A percentile compares a stretch with the other conserved stretches of the same genome.
Evolutionary conservation across 768 basidiomycete genomes (phyloP).

Genomic region (Pisolithus marmoratus): DNA sequence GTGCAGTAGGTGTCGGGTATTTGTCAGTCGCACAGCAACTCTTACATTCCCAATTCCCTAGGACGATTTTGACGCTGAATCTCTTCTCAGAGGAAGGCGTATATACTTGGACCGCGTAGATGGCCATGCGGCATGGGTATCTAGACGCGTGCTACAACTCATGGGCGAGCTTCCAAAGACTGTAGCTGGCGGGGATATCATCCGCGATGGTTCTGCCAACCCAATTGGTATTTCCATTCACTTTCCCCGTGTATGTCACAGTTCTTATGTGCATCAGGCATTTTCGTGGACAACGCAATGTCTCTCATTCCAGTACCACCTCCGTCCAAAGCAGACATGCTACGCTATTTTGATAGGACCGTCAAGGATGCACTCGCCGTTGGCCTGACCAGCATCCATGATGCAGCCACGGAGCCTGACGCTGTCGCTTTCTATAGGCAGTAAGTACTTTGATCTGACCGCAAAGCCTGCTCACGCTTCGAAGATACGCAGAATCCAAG

Average conservation of each 20-base stretch:
- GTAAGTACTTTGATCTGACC: slow-evolving; percentile 32
- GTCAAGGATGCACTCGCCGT: slow-evolving; percentile 64
- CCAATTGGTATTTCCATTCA: slow-evolving; percentile 53
- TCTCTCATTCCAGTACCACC: slow-evolving; percentile 33
- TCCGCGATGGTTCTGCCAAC: slow-evolving; percentile 52
- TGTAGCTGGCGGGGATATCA: slow-evolving; percentile 71
- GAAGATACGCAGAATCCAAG: slow-evolving; percentile 62
- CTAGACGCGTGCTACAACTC: slow-evolving; percentile 59
- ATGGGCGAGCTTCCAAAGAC: slow-evolving; percentile 55
- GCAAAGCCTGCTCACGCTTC: slow-evolving; percentile 1
- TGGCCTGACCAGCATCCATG: slow-evolving; percentile 85
- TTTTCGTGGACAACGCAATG: slow-evolving; percentile 90
- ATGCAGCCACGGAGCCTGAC: slow-evolving; percentile 53
- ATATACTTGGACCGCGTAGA: slow-evolving; percentile 78
- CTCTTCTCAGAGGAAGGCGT: slow-evolving; percentile 58
- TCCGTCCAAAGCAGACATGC: slow-evolving; percentile 50
- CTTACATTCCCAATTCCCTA: slow-evolving; percentile 20
- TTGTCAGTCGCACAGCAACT: neutral
- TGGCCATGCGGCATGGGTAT: slow-evolving; percentile 85
- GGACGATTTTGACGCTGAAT: slow-evolving; percentile 70
- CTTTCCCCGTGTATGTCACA: neutral
- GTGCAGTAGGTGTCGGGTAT: slow-evolving; percentile 44
- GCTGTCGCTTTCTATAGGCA: slow-evolving; percentile 59
- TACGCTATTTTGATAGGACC: slow-evolving; percentile 59
- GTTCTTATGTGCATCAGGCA: slow-evolving; percentile 32